These are phyloP conservation scores for Diplodia corticola DNA, from an alignment of 2,329 filamentous ascomycete genomes.

Conservation along the genomic window DNA sequence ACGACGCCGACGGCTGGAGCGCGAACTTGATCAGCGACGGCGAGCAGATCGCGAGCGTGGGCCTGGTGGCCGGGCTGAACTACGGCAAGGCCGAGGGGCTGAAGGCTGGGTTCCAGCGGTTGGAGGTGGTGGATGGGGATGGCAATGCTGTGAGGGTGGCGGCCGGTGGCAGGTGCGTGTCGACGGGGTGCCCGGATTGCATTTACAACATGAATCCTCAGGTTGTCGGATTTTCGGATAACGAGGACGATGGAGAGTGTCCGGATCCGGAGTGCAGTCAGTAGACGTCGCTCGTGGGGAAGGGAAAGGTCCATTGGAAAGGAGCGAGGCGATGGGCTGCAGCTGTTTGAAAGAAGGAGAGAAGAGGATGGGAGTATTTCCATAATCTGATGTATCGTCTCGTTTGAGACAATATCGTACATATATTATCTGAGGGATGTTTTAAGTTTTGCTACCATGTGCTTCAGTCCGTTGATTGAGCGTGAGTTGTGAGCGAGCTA, in stretches of 20 bases:
- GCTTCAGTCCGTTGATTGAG: background rate
- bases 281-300: background rate
- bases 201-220: conserved; percentile 23
- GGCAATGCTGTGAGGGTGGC: background rate
- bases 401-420: background rate
- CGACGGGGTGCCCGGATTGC: conserved; percentile 10
- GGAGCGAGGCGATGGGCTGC: background rate
- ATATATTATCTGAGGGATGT: background rate
- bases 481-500: background rate
- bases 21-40: background rate
- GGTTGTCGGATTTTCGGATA: conserved; percentile 4
- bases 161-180: background rate
- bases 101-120: background rate
- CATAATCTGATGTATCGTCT: background rate
- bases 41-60: background rate
- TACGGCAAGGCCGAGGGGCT: conserved; percentile 1
- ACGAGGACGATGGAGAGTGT: background rate
- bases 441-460: background rate
- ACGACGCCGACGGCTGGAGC: background rate
- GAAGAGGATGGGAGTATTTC: background rate
- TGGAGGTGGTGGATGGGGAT: conserved; percentile 5
- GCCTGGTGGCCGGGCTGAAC: background rate
- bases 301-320: background rate
- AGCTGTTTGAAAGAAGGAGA: background rate
- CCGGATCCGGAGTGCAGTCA: background rate